A percentile compares a stretch with the other conserved stretches of the same genome.
phyloP scores from a whole-genome alignment of 768 basidiomycete species.

The Mycena latifolia region DNA sequence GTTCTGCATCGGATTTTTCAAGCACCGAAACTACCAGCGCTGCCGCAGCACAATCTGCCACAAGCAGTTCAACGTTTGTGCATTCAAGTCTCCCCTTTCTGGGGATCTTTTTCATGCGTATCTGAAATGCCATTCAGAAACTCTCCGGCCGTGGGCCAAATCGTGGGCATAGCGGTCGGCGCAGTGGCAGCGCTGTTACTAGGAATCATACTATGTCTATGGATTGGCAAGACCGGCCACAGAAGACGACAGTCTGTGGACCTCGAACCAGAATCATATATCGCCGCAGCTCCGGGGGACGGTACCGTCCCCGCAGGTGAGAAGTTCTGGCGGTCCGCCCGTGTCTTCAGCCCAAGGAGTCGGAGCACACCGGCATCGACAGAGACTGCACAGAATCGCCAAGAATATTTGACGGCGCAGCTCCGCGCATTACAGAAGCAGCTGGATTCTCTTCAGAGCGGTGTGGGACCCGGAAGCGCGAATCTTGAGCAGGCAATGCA shows the following conservation, averaged over 20 bases:
- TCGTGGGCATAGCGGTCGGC: slow-evolving; percentile 4
- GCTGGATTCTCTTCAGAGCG: background rate
- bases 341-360: no score
- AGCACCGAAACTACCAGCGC: background rate
- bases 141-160: background rate
- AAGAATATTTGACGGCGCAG: slow-evolving; percentile 13
- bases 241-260: background rate
- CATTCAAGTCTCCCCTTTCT: background rate
- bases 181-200: background rate
- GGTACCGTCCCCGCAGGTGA: background rate
- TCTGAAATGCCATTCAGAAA: background rate
- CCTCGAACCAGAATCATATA: background rate
- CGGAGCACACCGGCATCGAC: no score
- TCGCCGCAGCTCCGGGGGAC: background rate
- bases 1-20: background rate
- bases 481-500: slow-evolving; percentile 17
- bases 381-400: background rate
- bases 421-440: slow-evolving; percentile 2
- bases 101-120: background rate
- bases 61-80: background rate
- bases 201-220: background rate
- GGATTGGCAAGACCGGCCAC: background rate
- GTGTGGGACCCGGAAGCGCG: background rate
- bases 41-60: background rate
- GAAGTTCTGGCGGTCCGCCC: no score